Conservation (phyloP, 2,329 filamentous ascomycete genomes). For the Zymoseptoria pseudotritici region DNA sequence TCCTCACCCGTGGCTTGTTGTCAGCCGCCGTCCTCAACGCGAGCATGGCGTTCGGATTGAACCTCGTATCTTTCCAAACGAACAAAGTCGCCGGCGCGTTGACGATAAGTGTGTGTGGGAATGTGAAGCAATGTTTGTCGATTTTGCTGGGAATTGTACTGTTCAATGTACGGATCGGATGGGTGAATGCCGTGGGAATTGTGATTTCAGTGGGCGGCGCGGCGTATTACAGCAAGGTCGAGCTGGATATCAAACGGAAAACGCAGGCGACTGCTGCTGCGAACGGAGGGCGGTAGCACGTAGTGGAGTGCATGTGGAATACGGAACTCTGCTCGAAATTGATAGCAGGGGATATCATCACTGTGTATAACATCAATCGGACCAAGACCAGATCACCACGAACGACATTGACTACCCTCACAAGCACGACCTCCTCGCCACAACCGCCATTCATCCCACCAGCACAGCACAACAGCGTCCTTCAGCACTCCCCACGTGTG, state of each 20-base stretch:
- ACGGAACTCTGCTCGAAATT: not conserved
- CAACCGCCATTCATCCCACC: too few species aligned
- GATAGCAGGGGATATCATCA: not conserved
- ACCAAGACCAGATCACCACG: too few species aligned
- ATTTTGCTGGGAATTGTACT: slow-evolving; percentile 31
- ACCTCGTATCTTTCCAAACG: slow-evolving; percentile 33
- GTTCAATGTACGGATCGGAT: slow-evolving; percentile 29
- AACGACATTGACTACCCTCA: too few species aligned
- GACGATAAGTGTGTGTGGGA: slow-evolving; percentile 32
- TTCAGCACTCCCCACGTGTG: too few species aligned
- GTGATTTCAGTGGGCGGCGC: slow-evolving; percentile 49
- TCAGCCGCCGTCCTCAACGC: slow-evolving; percentile 28
- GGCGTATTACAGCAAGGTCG: slow-evolving; percentile 52
- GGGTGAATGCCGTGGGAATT: slow-evolving; percentile 48
- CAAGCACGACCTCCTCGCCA: too few species aligned
- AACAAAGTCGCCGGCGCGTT: slow-evolving; percentile 34
- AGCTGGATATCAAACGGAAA: slow-evolving; percentile 43
- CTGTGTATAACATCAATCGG: not conserved
- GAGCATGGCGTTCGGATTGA: slow-evolving; percentile 29
- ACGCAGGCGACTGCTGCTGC: not conserved
- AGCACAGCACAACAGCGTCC: too few species aligned
- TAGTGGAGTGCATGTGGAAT: not conserved
- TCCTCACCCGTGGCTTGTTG: slow-evolving; percentile 18
- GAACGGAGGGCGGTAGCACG: not conserved
- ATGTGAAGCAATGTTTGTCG: slow-evolving; percentile 33